Base-by-base conservation (phyloP, 345 rosid genomes). In the Hypericum perforatum region DNA sequence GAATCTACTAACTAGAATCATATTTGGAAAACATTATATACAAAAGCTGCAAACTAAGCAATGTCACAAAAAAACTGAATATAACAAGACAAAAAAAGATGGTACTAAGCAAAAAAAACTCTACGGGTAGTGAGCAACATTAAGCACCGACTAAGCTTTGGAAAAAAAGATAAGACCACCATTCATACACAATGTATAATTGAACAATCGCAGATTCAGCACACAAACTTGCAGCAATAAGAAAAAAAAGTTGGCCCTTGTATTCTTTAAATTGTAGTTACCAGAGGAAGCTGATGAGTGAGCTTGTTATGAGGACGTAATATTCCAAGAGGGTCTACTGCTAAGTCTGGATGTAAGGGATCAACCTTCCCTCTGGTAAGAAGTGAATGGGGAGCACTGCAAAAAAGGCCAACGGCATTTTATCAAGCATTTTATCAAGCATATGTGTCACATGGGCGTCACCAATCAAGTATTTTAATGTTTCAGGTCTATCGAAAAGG, bases 361-460 rank as follows among this genome's bases (percentile, higher is more conserved):
- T 92, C 95, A 16, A 92, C 78, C 78, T 89, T 92, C 37, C 99
- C 97, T 82, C 82, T 66, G 11, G 94, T 97, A 72, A 92, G 97
- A 75, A 92, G 99, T 11, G 94, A 61, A 72, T 92, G 97, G 36
- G 95, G 84, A 57, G 99, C 91, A 75, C 97, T 92, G 78, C 71
- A 64, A 63, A 55, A 65, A 53, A 73, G 52, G 53, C 39, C 43
- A 63, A 74, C 49, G 39, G 39, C 10, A 59, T 29, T 15, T 7
- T 38, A 51, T 14, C 8, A 52, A 50, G 58, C 15, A 59, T 29
- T 15, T 7, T 38, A 51, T 14, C 8, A 52, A 50, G 58, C 15
- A 56, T 14, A 22, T 22, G 32, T 22, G 32, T 22, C 32, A 22
- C 32, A 22, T 22, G 32, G 32, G 4, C 2, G 4, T 22, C 32